Conservation (phyloP, 352 stramenopile species). For the Lagenidium giganteum region DNA sequence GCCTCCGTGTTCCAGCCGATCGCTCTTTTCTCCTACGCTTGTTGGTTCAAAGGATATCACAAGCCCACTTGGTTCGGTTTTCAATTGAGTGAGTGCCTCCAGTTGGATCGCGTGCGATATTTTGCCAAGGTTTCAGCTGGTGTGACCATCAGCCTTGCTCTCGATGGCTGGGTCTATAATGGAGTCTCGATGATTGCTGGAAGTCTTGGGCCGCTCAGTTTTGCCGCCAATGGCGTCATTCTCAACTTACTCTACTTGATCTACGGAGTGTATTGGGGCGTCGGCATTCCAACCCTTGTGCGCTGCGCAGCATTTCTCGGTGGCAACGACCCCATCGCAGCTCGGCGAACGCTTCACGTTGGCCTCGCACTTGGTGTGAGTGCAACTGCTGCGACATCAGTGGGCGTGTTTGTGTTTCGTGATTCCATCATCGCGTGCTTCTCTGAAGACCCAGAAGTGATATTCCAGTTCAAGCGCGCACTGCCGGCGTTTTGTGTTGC, state of each 20-base stretch:
- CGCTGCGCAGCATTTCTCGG: slow-evolving; percentile 69
- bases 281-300: slow-evolving; percentile 77
- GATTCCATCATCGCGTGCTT: slow-evolving; percentile 47
- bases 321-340: slow-evolving; percentile 45
- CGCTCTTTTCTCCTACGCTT: slow-evolving; percentile 59
- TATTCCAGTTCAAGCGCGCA: slow-evolving; percentile 37
- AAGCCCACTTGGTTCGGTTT: slow-evolving; percentile 79
- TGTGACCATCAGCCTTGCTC: slow-evolving; percentile 75
- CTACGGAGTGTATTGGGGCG: slow-evolving; percentile 82
- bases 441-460: slow-evolving; percentile 53
- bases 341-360: slow-evolving; percentile 49
- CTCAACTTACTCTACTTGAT: slow-evolving; percentile 80
- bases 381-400: slow-evolving; percentile 41
- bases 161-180: slow-evolving; percentile 83
- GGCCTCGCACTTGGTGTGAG: slow-evolving; percentile 58
- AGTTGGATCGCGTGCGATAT: slow-evolving; percentile 50
- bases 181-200: slow-evolving; percentile 64
- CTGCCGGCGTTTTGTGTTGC: slow-evolving; percentile 68
- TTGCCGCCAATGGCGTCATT: slow-evolving; percentile 78
- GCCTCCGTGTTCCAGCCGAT: slow-evolving; percentile 70
- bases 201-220: slow-evolving; percentile 45
- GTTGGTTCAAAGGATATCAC: slow-evolving; percentile 79
- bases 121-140: slow-evolving; percentile 64
- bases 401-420: slow-evolving; percentile 47
- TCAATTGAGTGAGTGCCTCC: slow-evolving; percentile 40